Conservation (phyloP, 345 rosid genomes). For the Aurinia saxatilis region DNA sequence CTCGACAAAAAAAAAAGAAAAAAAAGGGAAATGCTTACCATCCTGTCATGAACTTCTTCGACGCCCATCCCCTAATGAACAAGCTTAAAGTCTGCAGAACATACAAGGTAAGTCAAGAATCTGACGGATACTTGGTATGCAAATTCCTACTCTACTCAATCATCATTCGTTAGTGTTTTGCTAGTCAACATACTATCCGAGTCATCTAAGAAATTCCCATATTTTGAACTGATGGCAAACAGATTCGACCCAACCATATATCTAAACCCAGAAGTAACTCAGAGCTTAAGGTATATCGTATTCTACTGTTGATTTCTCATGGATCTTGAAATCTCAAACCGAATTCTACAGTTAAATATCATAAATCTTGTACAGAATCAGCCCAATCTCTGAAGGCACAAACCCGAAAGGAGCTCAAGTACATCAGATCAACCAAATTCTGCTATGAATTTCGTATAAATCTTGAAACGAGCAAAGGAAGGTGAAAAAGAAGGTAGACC, state of each 20-base stretch:
- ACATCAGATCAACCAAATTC: neutral
- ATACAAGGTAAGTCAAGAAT: neutral
- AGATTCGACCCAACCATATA: too few species aligned
- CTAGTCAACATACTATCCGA: neutral
- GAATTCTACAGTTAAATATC: too few species aligned
- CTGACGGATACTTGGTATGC: neutral
- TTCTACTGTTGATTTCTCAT: neutral
- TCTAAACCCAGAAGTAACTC: neutral
- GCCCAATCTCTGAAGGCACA: neutral
- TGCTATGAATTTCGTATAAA: neutral
- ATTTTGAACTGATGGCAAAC: too few species aligned
- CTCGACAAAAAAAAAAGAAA: neutral
- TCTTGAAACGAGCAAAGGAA: conserved; percentile 7
- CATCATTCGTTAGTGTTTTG: too few species aligned
- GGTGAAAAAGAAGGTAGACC: conserved; percentile 29
- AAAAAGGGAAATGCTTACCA: conserved; percentile 43
- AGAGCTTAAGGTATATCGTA: neutral
- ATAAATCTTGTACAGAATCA: neutral
- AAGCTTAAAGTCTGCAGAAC: conserved; percentile 73
- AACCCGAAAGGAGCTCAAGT: neutral
- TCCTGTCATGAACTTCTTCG: conserved; percentile 98
- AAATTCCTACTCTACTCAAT: neutral
- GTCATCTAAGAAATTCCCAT: too few species aligned
- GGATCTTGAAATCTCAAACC: too few species aligned
- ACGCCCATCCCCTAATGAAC: conserved; percentile 94